Base-by-base conservation (phyloP, 208 protist species). In the Plasmodiophora brassicae region DNA sequence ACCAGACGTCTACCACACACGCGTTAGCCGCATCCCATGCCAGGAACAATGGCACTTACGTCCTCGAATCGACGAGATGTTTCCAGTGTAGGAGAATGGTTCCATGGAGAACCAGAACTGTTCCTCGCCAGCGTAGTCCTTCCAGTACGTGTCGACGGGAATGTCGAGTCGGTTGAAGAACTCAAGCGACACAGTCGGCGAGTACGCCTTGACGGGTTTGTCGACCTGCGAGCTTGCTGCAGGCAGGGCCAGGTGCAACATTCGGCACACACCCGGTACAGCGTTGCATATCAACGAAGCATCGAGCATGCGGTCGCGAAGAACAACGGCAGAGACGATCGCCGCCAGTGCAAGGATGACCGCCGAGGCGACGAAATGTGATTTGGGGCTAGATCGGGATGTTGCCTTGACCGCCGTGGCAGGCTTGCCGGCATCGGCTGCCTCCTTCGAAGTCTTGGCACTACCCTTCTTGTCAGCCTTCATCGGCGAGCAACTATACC, bases 41-140 rank as follows among this genome's bases (percentile, higher is more conserved):
- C 65, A 38, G n/a, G 50, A 57, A 28, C 14, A 57, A 57, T 57
- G 25, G 32, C n/a, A 5, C 5, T 78, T 5, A 78, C 65, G 65
- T 38, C 65, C 65, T 78, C 65, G 65, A 38, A 78, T 78, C 41
- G 65, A 78, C 65, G 65, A 78, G 20, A 78, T 78, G n/a, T 78
- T 78, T 5, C 65, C 65, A 14, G 65, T 78, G n/a, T 78, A 78
- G 14, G 65, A 78, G 41, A 44, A 78, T 32, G 65, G 65, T 32
- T 78, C 65, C 65, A 78, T 78, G 32, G 65, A 38, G n/a, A 78
- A 78, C 65, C 65, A 78, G 65, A 78, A 78, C 41, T 78, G 65
- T 32, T 78, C 65, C 20, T 78, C 65, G 65, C 65, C 65, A 36
- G 65, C 32, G 41, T 78, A 78, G n/a, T 78, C 65, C n/a, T 78